Conservation (phyloP, 192 early-diverging fungal species). For the Coemansia sp. region DNA sequence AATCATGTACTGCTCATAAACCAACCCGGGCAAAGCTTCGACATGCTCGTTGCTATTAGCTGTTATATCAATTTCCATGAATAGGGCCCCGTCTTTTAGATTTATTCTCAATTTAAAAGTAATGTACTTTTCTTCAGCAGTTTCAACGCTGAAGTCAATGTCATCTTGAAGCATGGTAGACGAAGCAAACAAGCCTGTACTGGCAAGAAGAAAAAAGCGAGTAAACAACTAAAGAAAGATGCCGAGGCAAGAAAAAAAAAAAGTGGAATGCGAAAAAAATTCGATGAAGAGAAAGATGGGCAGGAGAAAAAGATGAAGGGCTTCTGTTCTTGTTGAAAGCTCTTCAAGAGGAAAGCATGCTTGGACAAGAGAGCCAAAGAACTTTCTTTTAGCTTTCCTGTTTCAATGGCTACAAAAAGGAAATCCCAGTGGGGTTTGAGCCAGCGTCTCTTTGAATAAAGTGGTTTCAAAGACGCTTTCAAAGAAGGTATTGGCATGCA, state of each 20-base stretch:
- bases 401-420: constrained; percentile 2
- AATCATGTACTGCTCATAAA: not conserved
- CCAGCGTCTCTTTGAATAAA: not conserved
- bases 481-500: not conserved
- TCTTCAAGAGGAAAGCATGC: not conserved
- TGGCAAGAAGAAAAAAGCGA: not conserved
- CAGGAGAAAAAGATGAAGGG: not conserved
- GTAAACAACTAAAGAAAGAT: not conserved
- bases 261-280: not conserved
- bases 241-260: not conserved
- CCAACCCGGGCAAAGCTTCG: not conserved
- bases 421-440: not conserved
- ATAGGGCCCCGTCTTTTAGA: not conserved
- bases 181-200: not conserved
- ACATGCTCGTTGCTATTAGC: not conserved
- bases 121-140: not conserved
- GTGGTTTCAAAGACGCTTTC: not conserved
- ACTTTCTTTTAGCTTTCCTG: not conserved
- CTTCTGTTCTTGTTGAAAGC: not conserved
- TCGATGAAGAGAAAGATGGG: not conserved
- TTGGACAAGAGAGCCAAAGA: not conserved
- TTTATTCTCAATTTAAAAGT: not conserved
- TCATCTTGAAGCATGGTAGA: not conserved
- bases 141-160: not conserved
- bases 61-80: not conserved